Evolutionary conservation across 2,329 filamentous ascomycete genomes (phyloP).

Genomic region (Canariomyces notabilis): DNA sequence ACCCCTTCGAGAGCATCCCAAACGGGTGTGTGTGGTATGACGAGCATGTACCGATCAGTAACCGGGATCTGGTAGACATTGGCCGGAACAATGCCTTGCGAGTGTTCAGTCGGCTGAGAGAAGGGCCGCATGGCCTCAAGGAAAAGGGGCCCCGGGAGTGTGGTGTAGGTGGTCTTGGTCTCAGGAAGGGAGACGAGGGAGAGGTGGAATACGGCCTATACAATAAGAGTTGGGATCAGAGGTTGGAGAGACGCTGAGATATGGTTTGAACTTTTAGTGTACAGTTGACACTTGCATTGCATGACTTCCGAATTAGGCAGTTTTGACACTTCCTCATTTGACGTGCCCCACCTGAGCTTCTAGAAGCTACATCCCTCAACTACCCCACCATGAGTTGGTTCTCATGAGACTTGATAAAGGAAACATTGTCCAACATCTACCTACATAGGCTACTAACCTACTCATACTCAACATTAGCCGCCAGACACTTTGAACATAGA

Average conservation of each 20-base stretch:
- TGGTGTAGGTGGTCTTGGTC: slow-evolving; percentile 19
- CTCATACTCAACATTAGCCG: neutral
- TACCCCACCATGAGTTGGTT: no score
- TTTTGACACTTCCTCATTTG: slow-evolving; percentile 6
- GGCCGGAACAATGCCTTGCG: slow-evolving; percentile 23
- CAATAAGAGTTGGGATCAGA: slow-evolving; percentile 18
- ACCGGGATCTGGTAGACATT: slow-evolving; percentile 21
- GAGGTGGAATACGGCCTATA: slow-evolving; percentile 22
- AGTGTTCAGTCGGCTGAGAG: slow-evolving; percentile 19
- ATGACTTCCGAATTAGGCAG: no score
- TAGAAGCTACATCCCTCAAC: slow-evolving; percentile 25
- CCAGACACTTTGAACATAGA: neutral
- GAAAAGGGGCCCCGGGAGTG: slow-evolving; percentile 18
- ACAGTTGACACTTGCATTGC: no score
- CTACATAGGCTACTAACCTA: no score
- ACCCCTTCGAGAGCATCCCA: slow-evolving; percentile 26
- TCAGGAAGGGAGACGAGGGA: slow-evolving; percentile 12
- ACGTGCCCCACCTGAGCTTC: slow-evolving; percentile 17
- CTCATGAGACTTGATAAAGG: no score
- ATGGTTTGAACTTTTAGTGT: no score
- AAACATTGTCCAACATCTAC: no score
- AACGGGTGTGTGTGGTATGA: slow-evolving; percentile 26
- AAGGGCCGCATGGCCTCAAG: slow-evolving; percentile 15
- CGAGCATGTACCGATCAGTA: slow-evolving; percentile 19
- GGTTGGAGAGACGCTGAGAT: slow-evolving; percentile 8